Percentiles rank a stretch among this genome's conserved stretches.
Evolutionary conservation across 805 yeast genomes (phyloP).

Genomic region (Zygotorulaspora chibaensis): DNA sequence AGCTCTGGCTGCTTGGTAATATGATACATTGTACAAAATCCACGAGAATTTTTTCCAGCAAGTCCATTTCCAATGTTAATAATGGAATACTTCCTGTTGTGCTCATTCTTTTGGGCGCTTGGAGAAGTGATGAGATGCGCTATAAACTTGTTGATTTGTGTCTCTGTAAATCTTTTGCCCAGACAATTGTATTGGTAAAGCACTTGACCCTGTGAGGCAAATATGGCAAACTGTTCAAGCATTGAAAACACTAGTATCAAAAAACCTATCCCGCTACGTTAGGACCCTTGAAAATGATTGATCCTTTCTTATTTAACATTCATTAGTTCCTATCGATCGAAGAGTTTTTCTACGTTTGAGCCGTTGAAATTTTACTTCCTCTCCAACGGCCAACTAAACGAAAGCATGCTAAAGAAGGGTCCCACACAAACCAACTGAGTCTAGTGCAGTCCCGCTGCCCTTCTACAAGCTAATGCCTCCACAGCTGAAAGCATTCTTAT

Average conservation of each 20-base stretch:
- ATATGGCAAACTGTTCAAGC: slow-evolving; percentile 34
- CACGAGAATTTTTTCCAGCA: slow-evolving; percentile 8
- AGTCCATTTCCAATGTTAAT: slow-evolving; percentile 12
- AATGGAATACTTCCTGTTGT: slow-evolving; percentile 17
- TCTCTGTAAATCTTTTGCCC: slow-evolving; percentile 30
- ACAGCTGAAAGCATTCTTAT: too few species aligned
- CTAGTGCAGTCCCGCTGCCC: neutral
- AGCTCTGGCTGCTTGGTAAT: slow-evolving; percentile 34
- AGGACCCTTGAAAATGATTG: neutral
- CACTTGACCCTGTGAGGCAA: slow-evolving; percentile 31
- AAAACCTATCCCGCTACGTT: neutral
- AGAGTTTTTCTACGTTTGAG: neutral
- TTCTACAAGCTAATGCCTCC: too few species aligned
- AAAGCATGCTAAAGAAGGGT: neutral
- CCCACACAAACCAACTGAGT: neutral
- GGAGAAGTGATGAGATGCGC: slow-evolving; percentile 27
- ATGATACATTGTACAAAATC: slow-evolving; percentile 25
- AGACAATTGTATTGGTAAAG: slow-evolving; percentile 27
- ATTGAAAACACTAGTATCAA: slow-evolving; percentile 8
- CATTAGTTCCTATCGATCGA: too few species aligned
- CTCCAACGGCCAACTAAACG: neutral
- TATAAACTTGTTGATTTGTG: slow-evolving; percentile 29
- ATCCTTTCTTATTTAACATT: too few species aligned
- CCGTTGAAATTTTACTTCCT: neutral
- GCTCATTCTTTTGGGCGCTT: slow-evolving; percentile 20